phyloP scores from a whole-genome alignment of 2,329 filamentous ascomycete species.

The Aspergillus sergii region DNA sequence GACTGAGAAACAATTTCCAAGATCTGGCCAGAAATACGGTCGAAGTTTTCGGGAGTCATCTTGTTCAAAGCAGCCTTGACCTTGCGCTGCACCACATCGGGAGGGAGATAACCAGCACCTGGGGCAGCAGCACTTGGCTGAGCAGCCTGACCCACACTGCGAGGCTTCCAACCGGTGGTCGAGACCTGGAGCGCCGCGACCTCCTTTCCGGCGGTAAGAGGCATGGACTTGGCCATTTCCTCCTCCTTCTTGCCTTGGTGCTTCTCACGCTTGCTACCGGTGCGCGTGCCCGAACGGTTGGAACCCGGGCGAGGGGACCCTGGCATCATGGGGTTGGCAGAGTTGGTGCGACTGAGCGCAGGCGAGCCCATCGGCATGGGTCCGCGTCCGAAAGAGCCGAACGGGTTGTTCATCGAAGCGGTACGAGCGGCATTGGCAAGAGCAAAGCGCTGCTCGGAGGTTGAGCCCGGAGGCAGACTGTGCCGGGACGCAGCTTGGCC shows the following conservation, averaged over 20 bases:
- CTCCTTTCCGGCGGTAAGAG: conserved; percentile 80
- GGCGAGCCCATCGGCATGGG: conserved; percentile 64
- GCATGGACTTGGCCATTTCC: conserved; percentile 82
- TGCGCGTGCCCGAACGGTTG: conserved; percentile 54
- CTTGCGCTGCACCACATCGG: conserved; percentile 95
- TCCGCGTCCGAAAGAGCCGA: conserved; percentile 65
- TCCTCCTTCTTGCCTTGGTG: conserved; percentile 60
- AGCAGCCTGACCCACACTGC: conserved; percentile 60
- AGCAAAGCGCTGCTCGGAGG: conserved; percentile 74
- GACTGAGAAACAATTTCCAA: conserved; percentile 90
- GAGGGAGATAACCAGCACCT: conserved; percentile 69
- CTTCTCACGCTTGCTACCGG: conserved; percentile 57
- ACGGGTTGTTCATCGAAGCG: conserved; percentile 53
- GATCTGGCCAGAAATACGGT: conserved; percentile 92
- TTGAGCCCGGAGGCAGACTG: conserved; percentile 73
- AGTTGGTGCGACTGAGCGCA: conserved; percentile 66
- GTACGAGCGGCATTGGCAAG: conserved; percentile 58
- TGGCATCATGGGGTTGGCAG: conserved; percentile 58
- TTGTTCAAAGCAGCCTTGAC: conserved; percentile 98
- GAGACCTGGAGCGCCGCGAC: conserved; percentile 77
- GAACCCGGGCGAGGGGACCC: conserved; percentile 71
- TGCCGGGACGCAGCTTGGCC: conserved; percentile 50
- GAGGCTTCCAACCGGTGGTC: conserved; percentile 85
- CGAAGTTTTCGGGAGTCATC: conserved; percentile 99
- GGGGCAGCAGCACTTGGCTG: conserved; percentile 45